phyloP scores from a whole-genome alignment of 177 flowering plant genomes.

The Vitis hybrid region DNA sequence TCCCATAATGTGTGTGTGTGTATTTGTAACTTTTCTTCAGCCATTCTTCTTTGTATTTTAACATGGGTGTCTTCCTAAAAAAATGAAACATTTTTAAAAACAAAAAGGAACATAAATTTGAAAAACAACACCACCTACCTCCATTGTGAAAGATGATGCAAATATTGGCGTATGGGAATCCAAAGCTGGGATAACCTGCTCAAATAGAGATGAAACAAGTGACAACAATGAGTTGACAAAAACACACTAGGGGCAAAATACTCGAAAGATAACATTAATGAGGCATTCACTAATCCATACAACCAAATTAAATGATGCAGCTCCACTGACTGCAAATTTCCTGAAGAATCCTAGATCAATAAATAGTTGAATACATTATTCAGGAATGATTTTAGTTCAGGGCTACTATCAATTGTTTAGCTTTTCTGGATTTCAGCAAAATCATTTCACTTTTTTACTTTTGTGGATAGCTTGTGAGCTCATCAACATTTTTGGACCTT shows the following conservation, averaged over 20 bases:
- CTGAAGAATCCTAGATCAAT: conserved; percentile 1
- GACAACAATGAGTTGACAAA: conserved; percentile 1
- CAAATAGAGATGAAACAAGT: conserved; percentile 3
- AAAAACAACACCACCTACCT: conserved; percentile 47
- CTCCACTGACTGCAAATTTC: not conserved
- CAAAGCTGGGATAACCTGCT: conserved; percentile 95
- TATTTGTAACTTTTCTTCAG: no score
- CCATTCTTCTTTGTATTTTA: no score
- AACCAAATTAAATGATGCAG: conserved; percentile 1
- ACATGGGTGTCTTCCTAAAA: not conserved
- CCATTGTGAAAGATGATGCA: conserved; percentile 99
- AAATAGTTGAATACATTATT: no score
- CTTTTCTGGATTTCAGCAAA: no score
- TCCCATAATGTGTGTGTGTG: no score
- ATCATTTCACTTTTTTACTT: no score
- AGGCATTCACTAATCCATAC: not conserved
- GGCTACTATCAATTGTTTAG: no score
- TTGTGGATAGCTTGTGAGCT: no score
- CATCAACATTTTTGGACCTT: no score
- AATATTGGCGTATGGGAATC: conserved; percentile 85
- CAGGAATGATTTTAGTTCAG: no score
- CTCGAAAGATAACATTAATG: not conserved
- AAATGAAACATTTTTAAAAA: not conserved
- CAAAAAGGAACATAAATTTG: not conserved
- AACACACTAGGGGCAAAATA: not conserved